phyloP scores from a whole-genome alignment of 495 filamentous ascomycete species.

The Aspergillus homomorphus region DNA sequence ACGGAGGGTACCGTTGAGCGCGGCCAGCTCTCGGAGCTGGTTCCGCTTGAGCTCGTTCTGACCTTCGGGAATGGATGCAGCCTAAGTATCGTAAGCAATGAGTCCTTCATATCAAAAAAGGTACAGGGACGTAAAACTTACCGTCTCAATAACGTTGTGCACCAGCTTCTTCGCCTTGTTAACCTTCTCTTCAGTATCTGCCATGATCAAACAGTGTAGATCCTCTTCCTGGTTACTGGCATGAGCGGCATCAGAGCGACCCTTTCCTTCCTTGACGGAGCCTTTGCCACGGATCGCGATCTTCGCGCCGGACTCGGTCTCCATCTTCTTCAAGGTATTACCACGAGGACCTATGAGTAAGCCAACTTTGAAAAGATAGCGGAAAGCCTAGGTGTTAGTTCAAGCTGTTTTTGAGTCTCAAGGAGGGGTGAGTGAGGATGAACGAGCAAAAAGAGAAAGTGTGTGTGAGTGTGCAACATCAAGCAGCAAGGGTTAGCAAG shows the following conservation, averaged over 20 bases:
- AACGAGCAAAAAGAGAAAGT: constrained; percentile 16
- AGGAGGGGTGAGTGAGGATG: constrained; percentile 14
- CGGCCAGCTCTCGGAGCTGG: constrained; percentile 94
- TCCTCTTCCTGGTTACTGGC: constrained; percentile 99
- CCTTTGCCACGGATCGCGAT: constrained; percentile 99
- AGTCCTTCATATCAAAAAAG: not conserved
- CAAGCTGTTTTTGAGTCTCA: constrained; percentile 44
- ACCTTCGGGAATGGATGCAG: constrained; percentile 95
- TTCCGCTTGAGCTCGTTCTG: constrained; percentile 98
- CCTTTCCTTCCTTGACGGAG: constrained; percentile 99
- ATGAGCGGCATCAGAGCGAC: constrained; percentile 96
- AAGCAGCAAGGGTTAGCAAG: constrained; percentile 57
- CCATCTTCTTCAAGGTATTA: constrained; percentile 99
- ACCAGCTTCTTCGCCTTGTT: constrained; percentile 97
- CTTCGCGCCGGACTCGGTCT: constrained; percentile 92
- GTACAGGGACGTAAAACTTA: constrained; percentile 45
- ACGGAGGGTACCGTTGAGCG: constrained; percentile 95
- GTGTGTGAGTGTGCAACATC: constrained; percentile 30
- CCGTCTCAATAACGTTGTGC: constrained; percentile 96
- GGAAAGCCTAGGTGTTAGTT: constrained; percentile 85
- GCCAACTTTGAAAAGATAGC: constrained; percentile 89
- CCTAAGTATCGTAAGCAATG: constrained; percentile 50
- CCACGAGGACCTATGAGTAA: constrained; percentile 99
- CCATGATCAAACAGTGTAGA: constrained; percentile 98
- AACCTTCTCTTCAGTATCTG: constrained; percentile 96